Conservation (phyloP, 257 asterid species). For the Lycium barbarum region DNA sequence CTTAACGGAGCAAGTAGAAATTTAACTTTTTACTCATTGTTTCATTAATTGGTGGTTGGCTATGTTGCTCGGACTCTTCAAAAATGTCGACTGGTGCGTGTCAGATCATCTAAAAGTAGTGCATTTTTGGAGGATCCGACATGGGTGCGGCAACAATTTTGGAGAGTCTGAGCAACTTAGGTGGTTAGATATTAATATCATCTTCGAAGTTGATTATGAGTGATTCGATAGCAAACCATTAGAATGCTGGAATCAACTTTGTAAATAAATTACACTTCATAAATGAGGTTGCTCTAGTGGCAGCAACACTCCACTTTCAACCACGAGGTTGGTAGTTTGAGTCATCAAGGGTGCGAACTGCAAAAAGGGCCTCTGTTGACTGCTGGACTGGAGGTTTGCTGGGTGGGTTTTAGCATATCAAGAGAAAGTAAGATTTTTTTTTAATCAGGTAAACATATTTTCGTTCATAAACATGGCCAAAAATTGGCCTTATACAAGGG, state of each 20-base stretch:
- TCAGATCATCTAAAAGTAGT: too few relatives aligned
- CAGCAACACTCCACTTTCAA: background rate
- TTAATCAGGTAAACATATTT: too few relatives aligned
- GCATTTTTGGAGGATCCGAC: too few relatives aligned
- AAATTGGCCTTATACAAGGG: too few relatives aligned
- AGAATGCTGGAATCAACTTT: background rate
- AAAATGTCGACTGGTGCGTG: too few relatives aligned
- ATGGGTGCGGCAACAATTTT: too few relatives aligned
- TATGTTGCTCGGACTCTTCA: too few relatives aligned
- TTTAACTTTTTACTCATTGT: background rate
- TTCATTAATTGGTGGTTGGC: background rate
- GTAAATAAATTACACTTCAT: constrained; percentile 11
- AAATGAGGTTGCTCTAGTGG: background rate
- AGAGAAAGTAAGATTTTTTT: background rate
- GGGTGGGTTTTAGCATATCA: background rate
- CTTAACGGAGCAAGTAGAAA: background rate
- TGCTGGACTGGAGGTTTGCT: background rate
- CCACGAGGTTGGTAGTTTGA: background rate
- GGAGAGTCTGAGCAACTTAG: background rate
- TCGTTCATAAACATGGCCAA: too few relatives aligned
- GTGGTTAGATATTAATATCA: background rate
- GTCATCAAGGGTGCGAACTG: background rate
- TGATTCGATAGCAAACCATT: constrained; percentile 12
- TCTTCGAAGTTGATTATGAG: background rate
- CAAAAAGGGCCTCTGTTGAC: background rate